Base-by-base conservation (phyloP, 306 rosid genomes). In the Hylodesmum podocarpum region DNA sequence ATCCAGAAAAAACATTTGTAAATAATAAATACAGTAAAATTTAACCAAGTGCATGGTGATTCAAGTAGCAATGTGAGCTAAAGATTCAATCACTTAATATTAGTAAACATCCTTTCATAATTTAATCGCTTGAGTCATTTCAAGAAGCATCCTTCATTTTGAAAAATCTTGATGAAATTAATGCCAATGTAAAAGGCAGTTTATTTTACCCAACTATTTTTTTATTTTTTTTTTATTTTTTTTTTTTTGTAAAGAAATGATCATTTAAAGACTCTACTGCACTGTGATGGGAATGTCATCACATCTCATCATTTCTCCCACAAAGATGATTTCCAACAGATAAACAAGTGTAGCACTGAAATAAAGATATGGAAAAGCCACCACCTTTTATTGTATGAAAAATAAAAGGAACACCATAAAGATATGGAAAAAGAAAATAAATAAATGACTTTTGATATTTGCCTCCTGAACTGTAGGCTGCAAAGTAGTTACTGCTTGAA, bases 111-210 rank as follows among this genome's bases (percentile, higher is more conserved):
- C 69, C 44, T 75, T 57, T 24, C 41, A 46, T 49, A 63, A 64
- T 22, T 64, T 29, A 71, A 79, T 51, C 72, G 51, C 37, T 18
- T 63, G 13, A 37, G 25, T 39, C n/a, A 62, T 63, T 72, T 33
- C 70, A 73, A 53, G 37, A 46, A 66, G 62, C 44, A 33, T 66
- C 46, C 69, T 66, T 66, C 62, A 33, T 24, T 63, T 39, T 72
- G 61, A 54, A 77, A 66, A 66, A 55, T 68, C 70, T 33, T 53
- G n/a, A 13, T 66, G 65, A 55, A 74, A 55, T 66, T 31, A 66
- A 61, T n/a, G 57, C 49, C 78, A 78, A 34, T 34, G 19, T 33
- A 55, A 15, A 74, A 46, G 44, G 44, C 71, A 66, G 22, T 18
- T 80, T 44, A 39, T 55, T 55, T 16, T 44, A 73, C 47, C 54